Percentiles rank a stretch among this genome's conserved stretches.
Evolutionary conservation across 2,329 filamentous ascomycete species (phyloP).

Genomic region (Albifimbria verrucaria): DNA sequence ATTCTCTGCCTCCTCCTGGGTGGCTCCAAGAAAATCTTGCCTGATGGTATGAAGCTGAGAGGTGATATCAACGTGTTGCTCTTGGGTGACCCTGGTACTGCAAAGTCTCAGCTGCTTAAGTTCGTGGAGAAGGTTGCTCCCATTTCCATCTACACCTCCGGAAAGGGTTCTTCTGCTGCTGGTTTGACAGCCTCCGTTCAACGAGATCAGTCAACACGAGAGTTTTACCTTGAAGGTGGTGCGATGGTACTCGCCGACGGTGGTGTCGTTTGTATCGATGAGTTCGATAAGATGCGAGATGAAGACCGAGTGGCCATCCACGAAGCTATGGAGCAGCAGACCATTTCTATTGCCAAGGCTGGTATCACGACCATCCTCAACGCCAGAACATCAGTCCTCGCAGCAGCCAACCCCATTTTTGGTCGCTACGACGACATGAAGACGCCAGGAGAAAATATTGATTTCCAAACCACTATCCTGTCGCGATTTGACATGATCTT

Average conservation of each 20-base stretch:
- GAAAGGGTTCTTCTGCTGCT: constrained; percentile 94
- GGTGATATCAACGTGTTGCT: constrained; percentile 97
- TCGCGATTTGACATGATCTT: constrained; percentile 99
- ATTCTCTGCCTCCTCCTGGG: constrained; percentile 92
- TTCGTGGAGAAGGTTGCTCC: constrained; percentile 96
- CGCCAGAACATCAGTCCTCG: constrained; percentile 88
- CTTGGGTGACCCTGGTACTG: constrained; percentile 95
- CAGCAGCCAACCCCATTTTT: constrained; percentile 95
- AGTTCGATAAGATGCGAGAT: constrained; percentile 99
- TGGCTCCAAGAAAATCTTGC: constrained; percentile 95
- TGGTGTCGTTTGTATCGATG: constrained; percentile 96
- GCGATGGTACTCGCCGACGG: constrained; percentile 98
- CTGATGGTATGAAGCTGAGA: constrained; percentile 95
- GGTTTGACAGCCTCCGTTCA: constrained; percentile 98
- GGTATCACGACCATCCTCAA: constrained; percentile 98
- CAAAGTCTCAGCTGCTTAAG: constrained; percentile 94
- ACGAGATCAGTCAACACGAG: constrained; percentile 82
- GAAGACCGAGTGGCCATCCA: constrained; percentile 97
- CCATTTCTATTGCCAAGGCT: constrained; percentile 97
- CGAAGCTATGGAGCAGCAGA: constrained; percentile 99
- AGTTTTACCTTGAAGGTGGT: constrained; percentile 97
- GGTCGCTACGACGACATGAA: constrained; percentile 98
- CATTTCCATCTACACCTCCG: constrained; percentile 97
- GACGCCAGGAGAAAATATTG: constrained; percentile 95
- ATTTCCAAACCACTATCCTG: constrained; percentile 97